phyloP scores from a whole-genome alignment of 371 early-diverging fungal genomes.

The Actinomortierella wolfii region DNA sequence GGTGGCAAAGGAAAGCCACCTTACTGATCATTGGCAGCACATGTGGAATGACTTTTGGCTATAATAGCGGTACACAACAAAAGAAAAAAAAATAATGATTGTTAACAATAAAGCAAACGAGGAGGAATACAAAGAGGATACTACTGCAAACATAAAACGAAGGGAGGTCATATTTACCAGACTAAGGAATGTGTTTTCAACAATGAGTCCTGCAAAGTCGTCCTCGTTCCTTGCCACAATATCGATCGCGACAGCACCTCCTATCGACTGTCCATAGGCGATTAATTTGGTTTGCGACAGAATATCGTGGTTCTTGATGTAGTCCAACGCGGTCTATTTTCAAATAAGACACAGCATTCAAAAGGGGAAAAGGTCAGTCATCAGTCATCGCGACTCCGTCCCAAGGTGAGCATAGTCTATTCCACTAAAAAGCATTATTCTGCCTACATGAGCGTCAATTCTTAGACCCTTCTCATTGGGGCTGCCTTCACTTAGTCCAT shows the following conservation, averaged over 20 bases:
- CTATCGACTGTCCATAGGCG: constrained; percentile 94
- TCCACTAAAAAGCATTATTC: too few species aligned
- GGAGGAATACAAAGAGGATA: not conserved
- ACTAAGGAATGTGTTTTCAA: constrained; percentile 96
- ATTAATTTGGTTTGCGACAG: constrained; percentile 77
- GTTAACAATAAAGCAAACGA: not conserved
- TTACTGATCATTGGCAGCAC: constrained; percentile 79
- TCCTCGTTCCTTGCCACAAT: constrained; percentile 77
- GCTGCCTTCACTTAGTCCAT: constrained; percentile 88
- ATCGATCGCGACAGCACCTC: constrained; percentile 97
- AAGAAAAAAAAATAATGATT: not conserved
- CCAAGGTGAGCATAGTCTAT: too few species aligned
- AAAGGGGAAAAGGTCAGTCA: not conserved
- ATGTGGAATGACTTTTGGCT: constrained; percentile 86
- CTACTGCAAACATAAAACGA: not conserved
- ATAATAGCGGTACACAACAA: not conserved
- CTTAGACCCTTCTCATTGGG: constrained; percentile 87
- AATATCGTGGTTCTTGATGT: constrained; percentile 71
- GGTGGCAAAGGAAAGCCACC: constrained; percentile 83
- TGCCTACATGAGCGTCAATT: constrained; percentile 81
- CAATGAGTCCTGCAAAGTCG: constrained; percentile 78
- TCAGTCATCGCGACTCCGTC: not conserved
- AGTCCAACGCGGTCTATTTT: constrained; percentile 84
- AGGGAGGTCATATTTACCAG: constrained; percentile 56
- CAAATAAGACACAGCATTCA: not conserved